Evolutionary conservation across 192 early-diverging fungal genomes (phyloP), one percentile per base, ranked within the genome.

Genomic region (Podila epigama): DNA sequence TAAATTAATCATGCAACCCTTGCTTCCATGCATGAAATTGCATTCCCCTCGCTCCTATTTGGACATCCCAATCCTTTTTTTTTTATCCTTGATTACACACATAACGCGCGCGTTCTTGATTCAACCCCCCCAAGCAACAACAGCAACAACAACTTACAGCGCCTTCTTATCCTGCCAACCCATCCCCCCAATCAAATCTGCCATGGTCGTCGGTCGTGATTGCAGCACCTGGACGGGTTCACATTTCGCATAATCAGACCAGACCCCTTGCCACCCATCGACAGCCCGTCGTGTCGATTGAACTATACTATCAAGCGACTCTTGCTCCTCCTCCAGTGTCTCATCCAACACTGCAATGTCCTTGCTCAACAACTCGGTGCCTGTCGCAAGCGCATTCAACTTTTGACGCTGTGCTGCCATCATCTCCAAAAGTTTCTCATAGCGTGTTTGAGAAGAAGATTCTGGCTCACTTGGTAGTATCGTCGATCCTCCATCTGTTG

Each of bases 81-180:
- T 22, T 1, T 53, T 53, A 25, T 18, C 28, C 9, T 8, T 5
- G 6, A 52, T 4, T 31, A 5, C 25, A 5, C 20, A 29, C 16
- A n/a, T n/a, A n/a, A n/a, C n/a, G n/a, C n/a, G n/a, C n/a, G n/a
- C n/a, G n/a, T n/a, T n/a, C n/a, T n/a, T n/a, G n/a, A n/a, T n/a
- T n/a, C n/a, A n/a, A n/a, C n/a, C n/a, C n/a, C n/a, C n/a, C n/a
- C n/a, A n/a, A n/a, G n/a, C n/a, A n/a, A n/a, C n/a, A n/a, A n/a
- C n/a, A n/a, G n/a, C n/a, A 58, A 59, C 34, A 34, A 10, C 13
- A 2, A 53, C 72, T 75, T 60, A 75, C 72, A 75, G 27, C 5
- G 44, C 29, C 31, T 75, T 75, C 60, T 68, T 75, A n/a, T 75
- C 51, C 12, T 40, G 33, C 65, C 59, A 75, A 4, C 9, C 33